A percentile compares a stretch with the other conserved stretches of the same genome.
phyloP scores from a whole-genome alignment of 495 filamentous ascomycete genomes.

The Xylaria scruposa region DNA sequence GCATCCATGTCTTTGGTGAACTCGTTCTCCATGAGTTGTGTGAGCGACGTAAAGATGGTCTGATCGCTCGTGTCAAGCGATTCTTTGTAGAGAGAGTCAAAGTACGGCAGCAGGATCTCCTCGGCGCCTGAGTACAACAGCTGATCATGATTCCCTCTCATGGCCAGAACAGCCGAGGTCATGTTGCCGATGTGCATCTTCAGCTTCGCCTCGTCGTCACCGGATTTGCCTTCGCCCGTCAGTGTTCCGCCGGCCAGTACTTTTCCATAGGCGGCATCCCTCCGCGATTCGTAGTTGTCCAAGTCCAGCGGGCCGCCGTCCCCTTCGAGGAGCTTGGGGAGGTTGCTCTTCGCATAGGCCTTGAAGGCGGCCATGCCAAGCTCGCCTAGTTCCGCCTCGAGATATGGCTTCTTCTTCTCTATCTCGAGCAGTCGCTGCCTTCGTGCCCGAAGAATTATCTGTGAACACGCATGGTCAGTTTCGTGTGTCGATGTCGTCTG shows the following conservation, averaged over 20 bases:
- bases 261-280: constrained; percentile 66
- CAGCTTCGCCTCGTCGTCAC: constrained; percentile 80
- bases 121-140: constrained; percentile 56
- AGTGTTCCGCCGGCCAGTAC: constrained; percentile 70
- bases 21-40: constrained; percentile 78
- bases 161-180: constrained; percentile 63
- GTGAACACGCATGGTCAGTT: constrained; percentile 10
- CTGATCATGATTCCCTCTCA: constrained; percentile 48
- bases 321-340: constrained; percentile 64
- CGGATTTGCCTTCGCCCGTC: constrained; percentile 62
- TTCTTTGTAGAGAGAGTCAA: constrained; percentile 78
- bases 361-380: constrained; percentile 69
- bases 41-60: constrained; percentile 74
- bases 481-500: constrained; percentile 51
- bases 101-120: constrained; percentile 80
- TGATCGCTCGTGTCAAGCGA: constrained; percentile 78
- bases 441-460: constrained; percentile 83
- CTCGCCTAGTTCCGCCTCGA: constrained; percentile 52
- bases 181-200: constrained; percentile 93
- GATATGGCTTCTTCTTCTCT: constrained; percentile 54
- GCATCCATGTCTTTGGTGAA: constrained; percentile 86
- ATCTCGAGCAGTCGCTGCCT: constrained; percentile 77
- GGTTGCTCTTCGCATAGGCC: constrained; percentile 77
- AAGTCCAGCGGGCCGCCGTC: constrained; percentile 49
- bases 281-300: constrained; percentile 60